These are phyloP conservation scores for Fusarium proliferatum DNA, from an alignment of 2,329 filamentous ascomycete genomes.

Conservation along the genomic window DNA sequence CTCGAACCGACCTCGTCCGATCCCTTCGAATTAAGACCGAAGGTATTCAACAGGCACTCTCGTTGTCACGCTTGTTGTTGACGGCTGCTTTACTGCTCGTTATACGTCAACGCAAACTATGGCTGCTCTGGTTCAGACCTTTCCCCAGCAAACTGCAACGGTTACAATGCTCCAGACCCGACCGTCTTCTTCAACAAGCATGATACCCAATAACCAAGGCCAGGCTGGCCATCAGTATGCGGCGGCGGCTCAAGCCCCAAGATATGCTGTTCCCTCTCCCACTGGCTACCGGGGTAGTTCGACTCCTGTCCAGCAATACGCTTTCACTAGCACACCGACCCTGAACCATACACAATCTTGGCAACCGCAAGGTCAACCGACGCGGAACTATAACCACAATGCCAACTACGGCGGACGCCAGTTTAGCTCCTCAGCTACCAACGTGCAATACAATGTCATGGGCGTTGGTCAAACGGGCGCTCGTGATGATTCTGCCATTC, in stretches of 20 bases:
- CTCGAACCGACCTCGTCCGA: conserved; percentile 5
- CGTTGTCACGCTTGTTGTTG: conserved; percentile 34
- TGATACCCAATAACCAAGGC: conserved; percentile 63
- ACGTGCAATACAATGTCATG: conserved; percentile 53
- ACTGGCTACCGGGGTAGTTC: conserved; percentile 66
- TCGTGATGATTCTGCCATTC: conserved; percentile 64
- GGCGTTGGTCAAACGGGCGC: conserved; percentile 55
- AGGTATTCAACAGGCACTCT: conserved; percentile 27
- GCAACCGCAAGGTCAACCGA: conserved; percentile 53
- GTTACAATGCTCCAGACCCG: conserved; percentile 81
- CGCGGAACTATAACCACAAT: conserved; percentile 37
- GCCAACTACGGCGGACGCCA: conserved; percentile 48
- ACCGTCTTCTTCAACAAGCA: conserved; percentile 64
- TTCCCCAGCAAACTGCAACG: conserved; percentile 79
- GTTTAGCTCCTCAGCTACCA: conserved; percentile 54
- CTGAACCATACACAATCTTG: conserved; percentile 66
- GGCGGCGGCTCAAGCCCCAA: conserved; percentile 50
- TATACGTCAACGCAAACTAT: conserved; percentile 62
- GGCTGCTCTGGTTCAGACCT: conserved; percentile 87
- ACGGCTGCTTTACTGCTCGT: conserved; percentile 17
- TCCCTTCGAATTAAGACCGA: conserved; percentile 15
- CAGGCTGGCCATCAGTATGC: conserved; percentile 64
- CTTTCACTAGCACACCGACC: conserved; percentile 77
- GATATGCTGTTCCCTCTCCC: conserved; percentile 51
- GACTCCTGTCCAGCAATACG: conserved; percentile 78